Conservation (phyloP, 345 rosid species). For the Dimocarpus longan region DNA sequence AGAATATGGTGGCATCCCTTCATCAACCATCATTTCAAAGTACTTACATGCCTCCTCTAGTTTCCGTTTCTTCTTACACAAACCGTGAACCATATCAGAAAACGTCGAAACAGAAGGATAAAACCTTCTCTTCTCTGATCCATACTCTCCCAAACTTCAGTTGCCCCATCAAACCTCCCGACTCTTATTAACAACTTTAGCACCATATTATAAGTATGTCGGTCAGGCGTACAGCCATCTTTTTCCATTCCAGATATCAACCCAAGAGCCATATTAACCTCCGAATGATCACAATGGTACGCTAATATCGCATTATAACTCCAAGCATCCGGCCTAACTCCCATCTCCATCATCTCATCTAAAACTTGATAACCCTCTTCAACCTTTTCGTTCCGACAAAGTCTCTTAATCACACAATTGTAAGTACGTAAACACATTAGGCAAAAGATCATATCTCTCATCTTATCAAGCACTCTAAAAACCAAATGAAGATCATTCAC, state of each 20-base stretch:
- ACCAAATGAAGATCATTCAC: conserved; percentile 60
- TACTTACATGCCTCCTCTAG: conserved; percentile 79
- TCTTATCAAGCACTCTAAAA: conserved; percentile 74
- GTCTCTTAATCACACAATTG: conserved; percentile 70
- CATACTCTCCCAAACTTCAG: conserved; percentile 80
- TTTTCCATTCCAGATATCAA: conserved; percentile 68
- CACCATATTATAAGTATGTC: conserved; percentile 80
- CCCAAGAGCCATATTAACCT: conserved; percentile 67
- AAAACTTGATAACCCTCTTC: conserved; percentile 72
- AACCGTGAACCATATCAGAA: conserved; percentile 79
- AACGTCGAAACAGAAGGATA: conserved; percentile 79
- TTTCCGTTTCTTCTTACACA: conserved; percentile 75
- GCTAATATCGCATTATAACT: conserved; percentile 79
- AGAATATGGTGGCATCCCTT: conserved; percentile 79
- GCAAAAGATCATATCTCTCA: conserved; percentile 63
- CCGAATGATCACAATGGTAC: conserved; percentile 74
- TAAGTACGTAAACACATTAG: conserved; percentile 85
- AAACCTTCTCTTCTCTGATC: conserved; percentile 55
- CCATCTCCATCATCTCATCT: conserved; percentile 65
- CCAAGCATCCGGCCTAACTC: conserved; percentile 69
- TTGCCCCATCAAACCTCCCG: conserved; percentile 76
- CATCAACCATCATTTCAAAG: conserved; percentile 94
- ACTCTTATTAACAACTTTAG: conserved; percentile 67
- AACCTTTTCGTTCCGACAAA: conserved; percentile 64
- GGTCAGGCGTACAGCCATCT: conserved; percentile 54